Evolutionary conservation across 345 rosid species (phyloP).

Genomic region (Nephelium lappaceum): DNA sequence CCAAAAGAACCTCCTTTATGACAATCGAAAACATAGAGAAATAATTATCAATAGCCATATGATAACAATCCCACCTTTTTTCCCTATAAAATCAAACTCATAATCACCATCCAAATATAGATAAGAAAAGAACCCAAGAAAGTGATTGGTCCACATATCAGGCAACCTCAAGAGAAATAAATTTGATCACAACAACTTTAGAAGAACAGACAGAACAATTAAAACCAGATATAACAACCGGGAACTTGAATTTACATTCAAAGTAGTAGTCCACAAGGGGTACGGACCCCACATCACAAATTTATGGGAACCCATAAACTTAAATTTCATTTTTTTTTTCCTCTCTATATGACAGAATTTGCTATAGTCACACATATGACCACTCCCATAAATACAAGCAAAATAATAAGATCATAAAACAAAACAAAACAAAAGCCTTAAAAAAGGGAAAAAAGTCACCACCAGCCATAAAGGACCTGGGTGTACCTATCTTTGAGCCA

Average conservation of each 20-base stretch:
- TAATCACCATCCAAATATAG: neutral
- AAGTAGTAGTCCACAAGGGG: conserved; percentile 5
- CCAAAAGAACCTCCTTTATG: neutral
- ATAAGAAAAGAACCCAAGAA: neutral
- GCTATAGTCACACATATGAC: conserved; percentile 8
- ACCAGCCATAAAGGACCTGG: conserved; percentile 79
- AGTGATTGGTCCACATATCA: neutral
- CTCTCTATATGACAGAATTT: neutral
- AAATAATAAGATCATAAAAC: neutral
- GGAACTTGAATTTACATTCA: conserved; percentile 18
- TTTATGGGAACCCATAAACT: conserved; percentile 19
- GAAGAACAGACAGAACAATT: neutral
- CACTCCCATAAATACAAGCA: conserved; percentile 16
- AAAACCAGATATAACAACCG: conserved; percentile 19
- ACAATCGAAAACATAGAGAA: neutral
- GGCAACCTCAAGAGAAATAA: neutral
- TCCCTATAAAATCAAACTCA: neutral
- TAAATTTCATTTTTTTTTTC: neutral
- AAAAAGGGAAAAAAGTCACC: conserved; percentile 39
- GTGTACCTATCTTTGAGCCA: conserved; percentile 87
- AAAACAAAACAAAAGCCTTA: neutral
- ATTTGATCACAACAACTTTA: conserved; percentile 5
- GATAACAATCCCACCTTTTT: neutral
- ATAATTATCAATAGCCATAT: neutral
- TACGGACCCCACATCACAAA: neutral